A percentile compares a stretch with the other conserved stretches of the same genome.
Evolutionary conservation across 495 filamentous ascomycete species (phyloP).

Genomic region (Xylaria telfairii): DNA sequence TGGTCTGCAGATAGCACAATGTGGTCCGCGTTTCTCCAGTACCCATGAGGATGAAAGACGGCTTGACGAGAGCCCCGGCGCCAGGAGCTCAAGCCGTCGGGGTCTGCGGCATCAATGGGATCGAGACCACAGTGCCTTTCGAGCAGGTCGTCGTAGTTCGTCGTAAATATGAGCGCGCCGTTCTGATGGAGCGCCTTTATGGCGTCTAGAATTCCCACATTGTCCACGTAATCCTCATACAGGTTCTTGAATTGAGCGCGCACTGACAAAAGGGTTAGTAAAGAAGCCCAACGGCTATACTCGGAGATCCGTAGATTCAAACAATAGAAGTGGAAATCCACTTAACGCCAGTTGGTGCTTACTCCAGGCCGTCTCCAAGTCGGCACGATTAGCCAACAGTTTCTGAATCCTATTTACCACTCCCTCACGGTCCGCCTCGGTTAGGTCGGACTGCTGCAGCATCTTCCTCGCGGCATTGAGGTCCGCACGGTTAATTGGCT

Average conservation of each 20-base stretch:
- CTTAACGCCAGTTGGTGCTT: background rate
- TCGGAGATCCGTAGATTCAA: background rate
- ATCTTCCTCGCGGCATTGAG: background rate
- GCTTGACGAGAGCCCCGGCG: background rate
- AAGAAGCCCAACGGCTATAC: background rate
- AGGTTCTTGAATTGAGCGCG: constrained; percentile 14
- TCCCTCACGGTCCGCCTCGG: background rate
- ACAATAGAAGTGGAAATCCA: background rate
- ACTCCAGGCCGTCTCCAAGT: constrained; percentile 1
- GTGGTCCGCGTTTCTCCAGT: constrained; percentile 8
- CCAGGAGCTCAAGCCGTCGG: constrained; percentile 1
- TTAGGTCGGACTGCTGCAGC: background rate
- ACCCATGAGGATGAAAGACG: constrained; percentile 19
- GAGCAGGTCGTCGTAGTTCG: constrained; percentile 18
- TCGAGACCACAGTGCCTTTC: constrained; percentile 8
- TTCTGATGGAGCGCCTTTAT: background rate
- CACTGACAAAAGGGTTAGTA: background rate
- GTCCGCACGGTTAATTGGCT: background rate
- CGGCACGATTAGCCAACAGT: background rate
- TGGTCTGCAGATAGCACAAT: constrained; percentile 11
- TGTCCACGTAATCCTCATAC: background rate
- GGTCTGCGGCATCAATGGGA: constrained; percentile 12
- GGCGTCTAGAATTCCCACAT: background rate
- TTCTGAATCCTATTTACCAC: constrained; percentile 5
- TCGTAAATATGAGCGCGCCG: constrained; percentile 8